Evolutionary conservation across 176 grass and related monocot species (phyloP), one percentile per base, ranked within the genome.

Genomic region (Zizania latifolia): DNA sequence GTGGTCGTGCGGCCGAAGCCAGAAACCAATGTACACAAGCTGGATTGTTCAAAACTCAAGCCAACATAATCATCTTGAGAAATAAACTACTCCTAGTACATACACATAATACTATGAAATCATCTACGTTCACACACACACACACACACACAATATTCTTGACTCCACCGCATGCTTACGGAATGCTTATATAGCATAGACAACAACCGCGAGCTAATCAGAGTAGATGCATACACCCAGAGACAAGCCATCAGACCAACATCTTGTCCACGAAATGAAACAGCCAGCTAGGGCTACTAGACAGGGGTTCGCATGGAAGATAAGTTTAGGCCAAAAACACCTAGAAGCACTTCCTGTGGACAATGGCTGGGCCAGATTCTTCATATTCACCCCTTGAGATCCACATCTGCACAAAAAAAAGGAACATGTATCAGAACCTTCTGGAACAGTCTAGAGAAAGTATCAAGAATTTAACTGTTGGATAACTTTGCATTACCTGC

Each of bases 311-410:
- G 30, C 36, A 78, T 13, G 37, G 32, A 80, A 76, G 43, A 83
- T 50, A 69, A 60, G 38, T 21, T 21, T 26, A 51, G 30, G 24
- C 30, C 45, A 43, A n/a, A n/a, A 10, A 38, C 68, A 23, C 38
- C 81, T 89, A 93, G 82, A 94, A 94, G 82, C 92, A 94, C 75
- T 94, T 90, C 82, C 92, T 88, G 69, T 94, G 92, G 75, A 94
- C 92, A 41, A 94, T 94, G 23, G 92, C 81, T 24, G 92, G 92
- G 19, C 92, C 92, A 31, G 88, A 90, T 66, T 94, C 92, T 3
- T 94, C 92, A 30, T 94, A 94, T 45, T 94, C 92, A 0, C 75
- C 75, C 71, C 88, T 86, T 15, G 92, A 90, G 67, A 94, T 94
- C 92, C 92, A 94, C 92, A 94, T 94, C 92, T 94, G 75, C 75